Evolutionary conservation across 2,329 filamentous ascomycete genomes (phyloP).

Genomic region (Thyridium curvatum): DNA sequence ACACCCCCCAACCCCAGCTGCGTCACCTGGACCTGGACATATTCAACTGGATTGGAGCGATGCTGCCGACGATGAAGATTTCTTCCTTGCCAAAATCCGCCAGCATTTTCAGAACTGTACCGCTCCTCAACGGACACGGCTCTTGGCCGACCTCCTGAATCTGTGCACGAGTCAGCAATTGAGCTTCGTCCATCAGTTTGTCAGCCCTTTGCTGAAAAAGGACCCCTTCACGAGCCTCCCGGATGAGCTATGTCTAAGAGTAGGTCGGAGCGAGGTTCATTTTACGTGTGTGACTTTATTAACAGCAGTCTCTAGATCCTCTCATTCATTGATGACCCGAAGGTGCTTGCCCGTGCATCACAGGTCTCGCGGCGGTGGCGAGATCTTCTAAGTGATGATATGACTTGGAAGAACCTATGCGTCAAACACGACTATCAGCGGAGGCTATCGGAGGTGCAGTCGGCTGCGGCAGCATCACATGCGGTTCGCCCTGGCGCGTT

Average conservation of each 20-base stretch:
- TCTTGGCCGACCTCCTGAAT: slow-evolving; percentile 84
- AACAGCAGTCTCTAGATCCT: slow-evolving; percentile 56
- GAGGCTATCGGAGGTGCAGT: slow-evolving; percentile 44
- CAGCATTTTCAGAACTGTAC: slow-evolving; percentile 75
- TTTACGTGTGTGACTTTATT: slow-evolving; percentile 1
- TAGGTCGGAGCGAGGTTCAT: slow-evolving; percentile 35
- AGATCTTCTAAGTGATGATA: slow-evolving; percentile 89
- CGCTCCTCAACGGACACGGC: slow-evolving; percentile 68
- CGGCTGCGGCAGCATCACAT: slow-evolving; percentile 11
- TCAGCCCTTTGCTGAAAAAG: slow-evolving; percentile 89
- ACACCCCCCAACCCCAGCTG: slow-evolving; percentile 59
- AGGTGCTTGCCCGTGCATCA: slow-evolving; percentile 84
- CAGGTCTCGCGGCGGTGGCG: slow-evolving; percentile 96
- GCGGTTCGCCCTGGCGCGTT: slow-evolving; percentile 22
- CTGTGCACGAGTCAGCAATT: slow-evolving; percentile 92
- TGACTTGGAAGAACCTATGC: slow-evolving; percentile 96
- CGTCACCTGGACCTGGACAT: slow-evolving; percentile 57
- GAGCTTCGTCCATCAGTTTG: slow-evolving; percentile 93
- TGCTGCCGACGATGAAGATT: slow-evolving; percentile 74
- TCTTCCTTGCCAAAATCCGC: slow-evolving; percentile 72
- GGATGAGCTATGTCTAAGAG: slow-evolving; percentile 84
- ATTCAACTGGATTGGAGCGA: slow-evolving; percentile 67
- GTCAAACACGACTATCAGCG: slow-evolving; percentile 86
- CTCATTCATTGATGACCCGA: slow-evolving; percentile 95
- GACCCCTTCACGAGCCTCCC: slow-evolving; percentile 91